These are phyloP conservation scores for Rhizopogon vesiculosus DNA, from an alignment of 768 basidiomycete species.

Conservation along the genomic window DNA sequence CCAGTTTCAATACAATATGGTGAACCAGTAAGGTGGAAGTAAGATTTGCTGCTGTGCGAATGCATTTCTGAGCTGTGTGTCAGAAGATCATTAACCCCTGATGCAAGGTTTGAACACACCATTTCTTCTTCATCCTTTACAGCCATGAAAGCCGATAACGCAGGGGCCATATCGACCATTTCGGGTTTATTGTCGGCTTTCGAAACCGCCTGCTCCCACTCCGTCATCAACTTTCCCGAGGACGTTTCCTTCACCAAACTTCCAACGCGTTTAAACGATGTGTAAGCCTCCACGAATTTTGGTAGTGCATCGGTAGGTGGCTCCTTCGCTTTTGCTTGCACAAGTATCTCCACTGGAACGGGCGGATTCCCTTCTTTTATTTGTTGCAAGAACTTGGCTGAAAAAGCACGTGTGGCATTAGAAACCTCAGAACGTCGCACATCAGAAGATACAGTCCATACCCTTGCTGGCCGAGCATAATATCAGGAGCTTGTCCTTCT, in stretches of 20 bases:
- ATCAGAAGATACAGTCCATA: constrained; percentile 23
- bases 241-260: constrained; percentile 79
- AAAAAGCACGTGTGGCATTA: constrained; percentile 9
- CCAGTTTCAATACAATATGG: constrained; percentile 84
- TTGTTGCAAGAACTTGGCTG: constrained; percentile 86
- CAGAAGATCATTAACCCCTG: constrained; percentile 4
- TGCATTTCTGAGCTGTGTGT: constrained; percentile 56
- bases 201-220: constrained; percentile 72
- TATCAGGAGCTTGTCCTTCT: constrained; percentile 70
- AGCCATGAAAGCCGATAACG: constrained; percentile 75
- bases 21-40: constrained; percentile 83
- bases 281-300: constrained; percentile 60
- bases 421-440: constrained; percentile 2
- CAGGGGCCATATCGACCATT: constrained; percentile 70
- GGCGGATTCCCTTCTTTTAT: constrained; percentile 52
- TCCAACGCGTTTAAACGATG: constrained; percentile 63
- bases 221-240: constrained; percentile 79
- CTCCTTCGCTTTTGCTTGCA: constrained; percentile 79
- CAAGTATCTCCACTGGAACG: constrained; percentile 71
- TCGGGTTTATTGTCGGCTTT: constrained; percentile 61
- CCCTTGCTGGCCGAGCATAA: constrained; percentile 90
- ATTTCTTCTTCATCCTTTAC: constrained; percentile 91
- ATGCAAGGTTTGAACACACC: constrained; percentile 40
- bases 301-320: constrained; percentile 67
- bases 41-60: constrained; percentile 67